phyloP scores from a whole-genome alignment of 495 filamentous ascomycete species.

The Rhizodiscina lignyota region DNA sequence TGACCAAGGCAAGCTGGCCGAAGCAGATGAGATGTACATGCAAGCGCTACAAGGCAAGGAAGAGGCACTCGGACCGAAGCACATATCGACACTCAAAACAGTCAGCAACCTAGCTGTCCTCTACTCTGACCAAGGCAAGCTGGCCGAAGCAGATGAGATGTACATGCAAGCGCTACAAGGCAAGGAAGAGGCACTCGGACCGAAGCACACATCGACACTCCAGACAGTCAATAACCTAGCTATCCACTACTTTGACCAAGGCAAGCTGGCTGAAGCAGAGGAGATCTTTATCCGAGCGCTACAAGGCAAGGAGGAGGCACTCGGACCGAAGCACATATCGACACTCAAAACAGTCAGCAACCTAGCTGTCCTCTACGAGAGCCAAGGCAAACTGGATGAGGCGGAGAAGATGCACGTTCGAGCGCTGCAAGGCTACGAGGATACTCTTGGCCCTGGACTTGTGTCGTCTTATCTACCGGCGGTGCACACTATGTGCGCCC shows the following conservation, averaged over 20 bases:
- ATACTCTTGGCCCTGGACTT: conserved; percentile 8
- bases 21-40: conserved; percentile 1
- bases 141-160: conserved; percentile 22
- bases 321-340: conserved; percentile 22
- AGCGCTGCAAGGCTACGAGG: conserved; percentile 5
- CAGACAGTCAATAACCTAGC: not conserved
- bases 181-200: not conserved
- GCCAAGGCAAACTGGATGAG: conserved; percentile 21
- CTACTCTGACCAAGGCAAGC: conserved; percentile 16
- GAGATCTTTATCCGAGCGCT: conserved; percentile 1
- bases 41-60: conserved; percentile 6
- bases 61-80: conserved; percentile 7
- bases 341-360: conserved; percentile 25
- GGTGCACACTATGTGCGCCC: conserved; percentile 10
- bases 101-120: conserved; percentile 21
- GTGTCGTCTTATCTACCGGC: conserved; percentile 12
- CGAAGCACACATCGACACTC: too few species aligned
- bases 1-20: not conserved
- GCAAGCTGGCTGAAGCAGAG: not conserved
- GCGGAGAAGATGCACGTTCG: conserved; percentile 24
- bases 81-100: conserved; percentile 15
- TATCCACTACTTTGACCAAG: not conserved
- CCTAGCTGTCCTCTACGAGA: conserved; percentile 12
- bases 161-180: conserved; percentile 1
- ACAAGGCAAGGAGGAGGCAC: conserved; percentile 19